A percentile compares a stretch with the other conserved stretches of the same genome.
These are phyloP conservation scores for Dentiscutata heterogama DNA, from an alignment of 371 early-diverging fungal species.

Conservation along the genomic window DNA sequence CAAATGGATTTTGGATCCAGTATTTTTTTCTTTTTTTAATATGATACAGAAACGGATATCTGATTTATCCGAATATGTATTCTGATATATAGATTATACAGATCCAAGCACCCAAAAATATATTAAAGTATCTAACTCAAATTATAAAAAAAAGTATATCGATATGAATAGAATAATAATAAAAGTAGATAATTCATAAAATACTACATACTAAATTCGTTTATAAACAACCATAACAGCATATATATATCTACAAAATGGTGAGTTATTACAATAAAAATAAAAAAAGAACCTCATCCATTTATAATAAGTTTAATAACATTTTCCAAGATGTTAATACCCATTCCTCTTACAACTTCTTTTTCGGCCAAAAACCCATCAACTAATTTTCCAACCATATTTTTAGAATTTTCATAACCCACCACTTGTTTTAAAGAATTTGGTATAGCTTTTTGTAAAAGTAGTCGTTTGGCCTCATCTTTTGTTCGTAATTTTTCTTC, in stretches of 20 bases:
- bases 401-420: slow-evolving; percentile 35
- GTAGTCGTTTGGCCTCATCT: slow-evolving; percentile 44
- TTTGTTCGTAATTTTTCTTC: slow-evolving; percentile 46
- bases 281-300: not conserved
- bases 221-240: not conserved
- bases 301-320: slow-evolving; percentile 18
- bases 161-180: too few species aligned
- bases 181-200: too few species aligned
- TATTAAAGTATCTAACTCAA: too few species aligned
- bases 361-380: slow-evolving; percentile 38
- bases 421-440: slow-evolving; percentile 30
- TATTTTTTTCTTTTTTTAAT: too few species aligned
- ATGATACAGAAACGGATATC: too few species aligned
- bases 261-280: not conserved
- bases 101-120: too few species aligned
- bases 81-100: too few species aligned
- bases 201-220: too few species aligned
- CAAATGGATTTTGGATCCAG: too few species aligned
- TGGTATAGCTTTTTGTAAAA: slow-evolving; percentile 38
- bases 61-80: too few species aligned
- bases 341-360: slow-evolving; percentile 35
- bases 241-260: not conserved
- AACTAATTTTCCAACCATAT: slow-evolving; percentile 32
- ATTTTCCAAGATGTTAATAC: slow-evolving; percentile 30
- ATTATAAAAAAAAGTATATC: too few species aligned